Percentiles rank a stretch among this genome's conserved stretches.
These are phyloP conservation scores for Bruguiera sexangula DNA, from an alignment of 345 rosid genomes.

Conservation along the genomic window DNA sequence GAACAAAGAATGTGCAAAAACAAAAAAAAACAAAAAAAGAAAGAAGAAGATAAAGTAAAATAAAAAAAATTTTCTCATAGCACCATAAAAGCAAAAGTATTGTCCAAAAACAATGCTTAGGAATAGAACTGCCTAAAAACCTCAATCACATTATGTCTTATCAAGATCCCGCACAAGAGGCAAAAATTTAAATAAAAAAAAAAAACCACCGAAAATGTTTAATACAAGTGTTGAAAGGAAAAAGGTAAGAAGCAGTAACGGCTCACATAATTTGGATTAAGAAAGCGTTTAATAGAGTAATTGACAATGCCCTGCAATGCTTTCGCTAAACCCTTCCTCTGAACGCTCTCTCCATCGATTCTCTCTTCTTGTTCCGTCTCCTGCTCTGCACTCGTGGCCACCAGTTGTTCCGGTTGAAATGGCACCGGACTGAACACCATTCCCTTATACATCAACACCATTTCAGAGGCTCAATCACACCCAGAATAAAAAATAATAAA, in stretches of 20 bases:
- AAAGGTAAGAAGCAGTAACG: not conserved
- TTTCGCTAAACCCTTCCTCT: conserved; percentile 28
- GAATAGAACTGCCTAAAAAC: too few relatives aligned
- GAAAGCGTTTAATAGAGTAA: conserved; percentile 36
- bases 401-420: conserved; percentile 45
- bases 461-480: not conserved
- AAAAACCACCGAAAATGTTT: not conserved
- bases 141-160: too few relatives aligned
- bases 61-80: too few relatives aligned
- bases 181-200: not conserved
- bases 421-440: conserved; percentile 74
- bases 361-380: conserved; percentile 20
- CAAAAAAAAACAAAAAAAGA: too few relatives aligned
- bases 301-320: conserved; percentile 36
- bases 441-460: not conserved
- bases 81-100: too few relatives aligned
- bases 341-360: conserved; percentile 22
- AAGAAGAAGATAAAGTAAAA: too few relatives aligned
- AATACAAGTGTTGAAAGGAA: not conserved
- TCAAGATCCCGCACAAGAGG: not conserved
- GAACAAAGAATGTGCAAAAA: too few relatives aligned
- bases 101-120: too few relatives aligned
- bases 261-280: conserved; percentile 60
- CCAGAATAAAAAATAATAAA: too few relatives aligned
- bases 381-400: conserved; percentile 21